phyloP scores from a whole-genome alignment of 2,329 filamentous ascomycete species.

The Ophiostoma ulmi region DNA sequence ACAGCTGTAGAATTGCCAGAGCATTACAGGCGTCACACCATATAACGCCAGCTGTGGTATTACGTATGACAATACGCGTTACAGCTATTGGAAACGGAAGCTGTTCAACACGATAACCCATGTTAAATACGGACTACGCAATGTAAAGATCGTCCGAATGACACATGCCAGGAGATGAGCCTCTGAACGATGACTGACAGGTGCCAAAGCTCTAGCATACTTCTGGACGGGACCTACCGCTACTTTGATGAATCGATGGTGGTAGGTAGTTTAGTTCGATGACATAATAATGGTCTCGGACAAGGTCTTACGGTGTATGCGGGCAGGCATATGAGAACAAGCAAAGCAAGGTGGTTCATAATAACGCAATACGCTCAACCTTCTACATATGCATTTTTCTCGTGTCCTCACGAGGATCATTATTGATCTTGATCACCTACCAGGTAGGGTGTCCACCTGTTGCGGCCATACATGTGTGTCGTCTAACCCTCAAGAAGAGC shows the following conservation, averaged over 20 bases:
- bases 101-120: background rate
- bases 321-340: background rate
- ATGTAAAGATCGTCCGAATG: background rate
- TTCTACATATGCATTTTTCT: background rate
- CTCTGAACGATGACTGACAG: background rate
- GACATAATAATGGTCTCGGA: too few species aligned
- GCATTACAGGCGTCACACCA: background rate
- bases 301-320: background rate
- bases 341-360: background rate
- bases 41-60: background rate
- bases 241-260: background rate
- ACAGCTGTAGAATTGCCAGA: background rate
- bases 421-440: background rate
- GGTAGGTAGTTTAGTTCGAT: background rate
- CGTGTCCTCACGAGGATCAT: background rate
- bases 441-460: background rate
- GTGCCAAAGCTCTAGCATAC: background rate
- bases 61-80: background rate
- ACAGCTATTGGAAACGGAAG: background rate
- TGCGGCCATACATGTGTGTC: background rate
- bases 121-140: background rate
- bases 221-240: background rate
- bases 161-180: background rate
- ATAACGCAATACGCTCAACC: background rate
- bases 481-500: slow-evolving; percentile 3